A percentile compares a stretch with the other conserved stretches of the same genome.
Conservation (phyloP, 192 early-diverging fungal species). For the Coemansia sp. region DNA sequence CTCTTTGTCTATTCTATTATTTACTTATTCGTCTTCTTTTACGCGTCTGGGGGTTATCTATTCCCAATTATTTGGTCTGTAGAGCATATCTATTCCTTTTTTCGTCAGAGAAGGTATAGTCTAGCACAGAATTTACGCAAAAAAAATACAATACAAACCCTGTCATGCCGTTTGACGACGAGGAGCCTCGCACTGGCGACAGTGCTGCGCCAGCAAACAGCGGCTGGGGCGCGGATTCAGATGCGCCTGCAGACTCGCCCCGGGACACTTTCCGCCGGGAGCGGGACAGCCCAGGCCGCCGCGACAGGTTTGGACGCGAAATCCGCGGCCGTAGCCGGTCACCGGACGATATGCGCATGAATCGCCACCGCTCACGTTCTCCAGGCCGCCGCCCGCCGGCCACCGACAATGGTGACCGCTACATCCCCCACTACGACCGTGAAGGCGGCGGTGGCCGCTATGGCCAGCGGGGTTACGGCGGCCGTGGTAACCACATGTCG, state of each 20-base stretch:
- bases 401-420: conserved; percentile 66
- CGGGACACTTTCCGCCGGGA: conserved; percentile 47
- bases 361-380: conserved; percentile 46
- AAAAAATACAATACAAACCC: background rate
- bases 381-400: conserved; percentile 33
- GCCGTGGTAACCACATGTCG: conserved; percentile 38
- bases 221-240: conserved; percentile 28
- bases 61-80: background rate
- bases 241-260: conserved; percentile 28
- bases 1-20: background rate
- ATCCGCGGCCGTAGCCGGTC: conserved; percentile 45
- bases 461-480: conserved; percentile 35
- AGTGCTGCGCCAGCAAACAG: conserved; percentile 6
- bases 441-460: conserved; percentile 50
- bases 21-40: conserved; percentile 5
- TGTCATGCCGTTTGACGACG: conserved; percentile 50
- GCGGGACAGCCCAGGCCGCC: conserved; percentile 47
- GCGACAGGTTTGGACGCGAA: conserved; percentile 51
- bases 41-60: background rate
- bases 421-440: conserved; percentile 81
- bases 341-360: conserved; percentile 25
- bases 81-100: background rate
- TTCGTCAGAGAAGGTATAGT: background rate
- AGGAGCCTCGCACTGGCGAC: conserved; percentile 25
- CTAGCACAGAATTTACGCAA: background rate